Evolutionary conservation across 2,329 filamentous ascomycete genomes (phyloP), one percentile per base, ranked within the genome.

Genomic region (Aureobasidium sp.): DNA sequence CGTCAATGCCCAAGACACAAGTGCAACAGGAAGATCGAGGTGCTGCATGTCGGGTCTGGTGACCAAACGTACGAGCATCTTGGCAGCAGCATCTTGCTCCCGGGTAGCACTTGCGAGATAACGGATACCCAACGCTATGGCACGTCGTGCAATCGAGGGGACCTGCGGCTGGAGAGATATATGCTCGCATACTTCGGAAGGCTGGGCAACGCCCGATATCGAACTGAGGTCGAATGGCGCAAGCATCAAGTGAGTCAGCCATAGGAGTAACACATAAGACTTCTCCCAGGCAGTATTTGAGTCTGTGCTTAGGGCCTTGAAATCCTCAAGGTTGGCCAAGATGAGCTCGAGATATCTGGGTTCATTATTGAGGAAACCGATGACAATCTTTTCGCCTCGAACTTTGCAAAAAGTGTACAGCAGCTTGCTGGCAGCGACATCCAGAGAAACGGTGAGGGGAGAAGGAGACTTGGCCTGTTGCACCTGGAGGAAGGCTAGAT

Each of bases 371-470:
- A 99, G 79, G 71, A 97, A 97, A 45, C 90, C 85, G 58, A 91
- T 86, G 68, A 99, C 87, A 57, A 99, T 88, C 74, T 97, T 97
- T 72, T 94, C 87, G 27, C 94, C 93, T 59, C 94, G 85, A 56
- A 97, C 88, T 76, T 99, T 99, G 81, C 91, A 97, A 64, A 99
- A 88, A 0, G 87, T 88, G 72, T 97, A 97, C 39, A 99, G 75
- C 2, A 97, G 79, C 65, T 83, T 84, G 72, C 88, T 90, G 61
- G 96, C 86, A 5, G 90, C 91, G 64, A 83, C 81, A 27, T 87
- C 82, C 0, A 90, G 75, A 68, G 70, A 44, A 69, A 67, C 37
- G 14, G 34, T 44, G 15, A 29, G 27, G 6, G 41, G 31, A 2
- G 49, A 45, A n/a, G 41, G 22, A 34, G 42, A 14, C 36, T 59